Conservation (phyloP, 208 protist genomes). For the Leptomonas seymouri region DNA sequence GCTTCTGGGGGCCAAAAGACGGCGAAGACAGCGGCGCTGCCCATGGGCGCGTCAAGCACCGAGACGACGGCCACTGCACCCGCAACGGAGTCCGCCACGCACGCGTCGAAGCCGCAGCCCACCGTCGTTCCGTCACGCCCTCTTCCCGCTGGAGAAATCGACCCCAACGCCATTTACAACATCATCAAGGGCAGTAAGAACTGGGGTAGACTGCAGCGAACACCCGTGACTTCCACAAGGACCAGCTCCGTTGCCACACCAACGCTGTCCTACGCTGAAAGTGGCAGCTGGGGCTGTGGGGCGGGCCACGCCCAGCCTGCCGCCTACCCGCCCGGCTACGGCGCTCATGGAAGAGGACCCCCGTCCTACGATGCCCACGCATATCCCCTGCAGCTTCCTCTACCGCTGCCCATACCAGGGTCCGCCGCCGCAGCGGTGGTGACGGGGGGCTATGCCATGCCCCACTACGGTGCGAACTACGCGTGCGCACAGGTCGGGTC, state of each 20-base stretch:
- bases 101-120: not conserved
- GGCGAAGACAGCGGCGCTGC: not conserved
- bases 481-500: not conserved
- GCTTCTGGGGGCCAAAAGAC: not conserved
- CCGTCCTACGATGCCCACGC: slow-evolving; percentile 19
- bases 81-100: not conserved
- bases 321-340: slow-evolving; percentile 2
- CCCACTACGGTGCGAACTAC: slow-evolving; percentile 2
- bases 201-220: not conserved
- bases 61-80: not conserved
- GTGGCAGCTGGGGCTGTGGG: slow-evolving; percentile 2
- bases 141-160: slow-evolving; percentile 14
- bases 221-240: not conserved
- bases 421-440: no score
- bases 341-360: not conserved
- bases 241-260: not conserved
- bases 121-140: slow-evolving; percentile 1
- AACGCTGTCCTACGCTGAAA: slow-evolving; percentile 6
- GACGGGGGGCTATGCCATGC: not conserved
- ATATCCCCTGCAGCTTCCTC: slow-evolving; percentile 3
- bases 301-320: not conserved
- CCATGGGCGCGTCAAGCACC: not conserved
- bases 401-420: not conserved
- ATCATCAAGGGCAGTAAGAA: not conserved
- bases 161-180: slow-evolving; percentile 1